Conservation (phyloP, 345 rosid genomes). For the Sonneratia caseolaris region DNA sequence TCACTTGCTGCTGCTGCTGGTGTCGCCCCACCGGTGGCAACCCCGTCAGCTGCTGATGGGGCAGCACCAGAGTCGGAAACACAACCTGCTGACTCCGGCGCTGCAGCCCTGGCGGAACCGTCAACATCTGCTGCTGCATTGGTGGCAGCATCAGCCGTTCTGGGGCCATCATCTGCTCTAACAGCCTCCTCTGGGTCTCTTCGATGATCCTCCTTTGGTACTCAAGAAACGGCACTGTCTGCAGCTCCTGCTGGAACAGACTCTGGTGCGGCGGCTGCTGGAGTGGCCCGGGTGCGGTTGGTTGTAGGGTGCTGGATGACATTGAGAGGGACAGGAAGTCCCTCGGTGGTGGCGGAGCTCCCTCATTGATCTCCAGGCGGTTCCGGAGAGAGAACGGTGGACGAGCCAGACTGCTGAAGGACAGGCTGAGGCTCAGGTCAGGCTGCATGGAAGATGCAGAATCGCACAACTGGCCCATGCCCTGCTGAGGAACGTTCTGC, state of each 20-base stretch:
- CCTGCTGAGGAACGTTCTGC: neutral
- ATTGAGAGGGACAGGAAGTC: neutral
- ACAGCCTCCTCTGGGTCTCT: too few species aligned
- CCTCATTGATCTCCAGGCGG: neutral
- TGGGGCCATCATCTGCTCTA: neutral
- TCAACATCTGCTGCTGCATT: neutral
- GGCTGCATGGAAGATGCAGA: neutral
- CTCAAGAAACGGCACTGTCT: neutral
- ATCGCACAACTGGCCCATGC: too few species aligned
- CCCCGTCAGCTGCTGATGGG: neutral
- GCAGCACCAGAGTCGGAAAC: neutral
- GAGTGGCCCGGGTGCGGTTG: neutral
- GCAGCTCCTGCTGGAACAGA: too few species aligned
- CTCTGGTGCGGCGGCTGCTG: neutral
- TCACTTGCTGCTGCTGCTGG: neutral
- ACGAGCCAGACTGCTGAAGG: neutral
- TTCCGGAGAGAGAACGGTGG: neutral
- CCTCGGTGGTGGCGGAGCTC: neutral
- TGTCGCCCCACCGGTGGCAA: neutral
- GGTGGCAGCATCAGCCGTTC: neutral
- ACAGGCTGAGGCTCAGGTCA: slow-evolving; percentile 4
- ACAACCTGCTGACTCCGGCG: neutral
- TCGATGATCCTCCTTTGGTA: neutral
- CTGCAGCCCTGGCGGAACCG: neutral
- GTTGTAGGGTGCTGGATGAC: neutral